Base-by-base conservation (phyloP, 2,329 filamentous ascomycete species). In the Pyricularia pennisetigena region DNA sequence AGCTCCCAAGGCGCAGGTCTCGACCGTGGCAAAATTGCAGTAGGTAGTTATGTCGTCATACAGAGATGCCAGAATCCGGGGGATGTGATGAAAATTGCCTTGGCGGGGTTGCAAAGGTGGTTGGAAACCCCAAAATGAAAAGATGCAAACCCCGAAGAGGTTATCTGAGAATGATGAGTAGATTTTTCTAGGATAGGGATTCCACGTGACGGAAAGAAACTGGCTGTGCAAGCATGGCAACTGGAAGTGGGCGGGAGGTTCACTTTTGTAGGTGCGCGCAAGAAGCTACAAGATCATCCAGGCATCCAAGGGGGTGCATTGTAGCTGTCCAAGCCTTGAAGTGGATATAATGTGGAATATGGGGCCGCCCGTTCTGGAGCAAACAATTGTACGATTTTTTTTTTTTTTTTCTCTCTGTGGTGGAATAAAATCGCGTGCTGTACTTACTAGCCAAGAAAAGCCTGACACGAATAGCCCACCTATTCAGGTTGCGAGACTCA, bases 21-120 rank as follows among this genome's bases (percentile, higher is more conserved):
- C 26, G n/a, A 65, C 64, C 35, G 64, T 35, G 30, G 57, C 57
- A 26, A 61, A 61, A 61, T 10, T 23, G 23, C 57, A 24, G 20
- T 57, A 61, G 23, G n/a, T 61, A n/a, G 57, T 12, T 61, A 61
- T 61, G 57, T 61, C 66, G 68, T 69, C 66, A 68, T 70, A 54
- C 62, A 61, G 24, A 16, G 23, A 26, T n/a, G 24, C n/a, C 10
- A 26, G 57, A 61, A 26, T 23, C 57, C 23, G n/a, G 57, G 32
- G 24, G 24, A 61, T 5, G 24, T 23, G n/a, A 61, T 61, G n/a
- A 26, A 61, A 61, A 26, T 26, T 7, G 9, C 7, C 57, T 61
- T 61, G 57, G 57, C 57, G 57, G 57, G 57, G 57, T 61, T 61
- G 57, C 41, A 49, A n/a, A n/a, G 23, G 4, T 61, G 57, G 26